A percentile compares a stretch with the other conserved stretches of the same genome.
phyloP scores from a whole-genome alignment of 2,329 filamentous ascomycete genomes.

The Penicillium sp. region DNA sequence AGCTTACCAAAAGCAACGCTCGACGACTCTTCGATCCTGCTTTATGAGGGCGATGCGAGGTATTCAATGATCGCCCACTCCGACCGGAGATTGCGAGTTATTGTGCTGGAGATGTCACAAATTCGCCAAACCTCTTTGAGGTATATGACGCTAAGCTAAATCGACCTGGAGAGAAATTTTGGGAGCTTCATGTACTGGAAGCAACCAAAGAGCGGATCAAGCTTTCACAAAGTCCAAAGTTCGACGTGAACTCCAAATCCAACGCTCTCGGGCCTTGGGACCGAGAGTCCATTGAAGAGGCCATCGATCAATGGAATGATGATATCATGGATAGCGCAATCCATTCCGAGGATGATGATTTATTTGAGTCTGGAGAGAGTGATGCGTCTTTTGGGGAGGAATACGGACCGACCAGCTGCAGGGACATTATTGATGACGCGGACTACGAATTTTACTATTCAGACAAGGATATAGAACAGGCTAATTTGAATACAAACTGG shows the following conservation, averaged over 20 bases:
- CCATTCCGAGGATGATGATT: too few species aligned
- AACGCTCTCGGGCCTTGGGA: constrained; percentile 14
- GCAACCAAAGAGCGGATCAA: constrained; percentile 16
- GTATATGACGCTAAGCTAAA: not conserved
- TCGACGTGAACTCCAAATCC: constrained; percentile 11
- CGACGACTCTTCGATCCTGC: constrained; percentile 21
- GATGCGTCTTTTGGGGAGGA: too few species aligned
- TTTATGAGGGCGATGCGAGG: constrained; percentile 47
- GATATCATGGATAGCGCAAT: too few species aligned
- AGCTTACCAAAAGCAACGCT: constrained; percentile 16
- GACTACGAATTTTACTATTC: too few species aligned
- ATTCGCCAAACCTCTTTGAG: not conserved
- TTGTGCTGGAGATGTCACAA: constrained; percentile 49
- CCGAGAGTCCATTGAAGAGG: too few species aligned
- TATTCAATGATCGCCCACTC: constrained; percentile 53
- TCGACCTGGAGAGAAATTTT: constrained; percentile 10
- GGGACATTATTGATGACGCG: too few species aligned
- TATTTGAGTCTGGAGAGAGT: too few species aligned
- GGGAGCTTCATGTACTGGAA: constrained; percentile 15
- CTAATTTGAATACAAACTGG: too few species aligned
- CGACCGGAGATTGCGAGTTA: constrained; percentile 43
- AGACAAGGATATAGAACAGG: too few species aligned
- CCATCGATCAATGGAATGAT: too few species aligned
- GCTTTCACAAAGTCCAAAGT: constrained; percentile 19
- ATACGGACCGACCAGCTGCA: too few species aligned